Conservation (phyloP, 1,284 basidiomycete species). For the Moniliella sp. region DNA sequence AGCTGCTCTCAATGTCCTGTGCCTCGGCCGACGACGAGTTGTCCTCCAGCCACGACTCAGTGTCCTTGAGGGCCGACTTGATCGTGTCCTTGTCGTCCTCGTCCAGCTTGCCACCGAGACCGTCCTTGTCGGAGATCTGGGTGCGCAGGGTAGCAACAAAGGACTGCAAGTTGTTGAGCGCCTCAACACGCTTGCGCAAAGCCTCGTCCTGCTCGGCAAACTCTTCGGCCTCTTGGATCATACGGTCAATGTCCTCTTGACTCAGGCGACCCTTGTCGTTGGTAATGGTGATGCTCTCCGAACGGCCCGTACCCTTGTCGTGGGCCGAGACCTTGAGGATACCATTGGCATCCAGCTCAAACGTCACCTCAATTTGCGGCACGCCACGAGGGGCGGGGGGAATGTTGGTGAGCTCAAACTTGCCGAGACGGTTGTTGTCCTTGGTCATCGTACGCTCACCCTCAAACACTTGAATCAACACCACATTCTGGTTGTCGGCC, state of each 20-base stretch:
- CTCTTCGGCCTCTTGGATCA: slow-evolving; percentile 32
- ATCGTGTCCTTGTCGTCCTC: slow-evolving; percentile 31
- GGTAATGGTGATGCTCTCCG: slow-evolving; percentile 29
- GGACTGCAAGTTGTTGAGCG: slow-evolving; percentile 29
- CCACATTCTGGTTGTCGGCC: slow-evolving; percentile 33
- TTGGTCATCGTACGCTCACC: slow-evolving; percentile 84
- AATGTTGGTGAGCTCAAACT: slow-evolving; percentile 77
- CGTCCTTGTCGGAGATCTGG: slow-evolving; percentile 31
- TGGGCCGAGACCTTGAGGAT: slow-evolving; percentile 32
- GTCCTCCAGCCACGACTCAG: slow-evolving; percentile 31
- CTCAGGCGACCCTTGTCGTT: slow-evolving; percentile 32
- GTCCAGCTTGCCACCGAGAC: slow-evolving; percentile 32
- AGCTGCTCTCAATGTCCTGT: slow-evolving; percentile 33
- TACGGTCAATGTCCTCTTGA: slow-evolving; percentile 30
- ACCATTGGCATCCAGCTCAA: slow-evolving; percentile 33
- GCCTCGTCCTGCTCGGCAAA: slow-evolving; percentile 32
- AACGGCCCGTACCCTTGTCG: slow-evolving; percentile 32
- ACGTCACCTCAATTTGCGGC: slow-evolving; percentile 34
- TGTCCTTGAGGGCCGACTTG: slow-evolving; percentile 29
- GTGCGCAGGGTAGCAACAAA: slow-evolving; percentile 27
- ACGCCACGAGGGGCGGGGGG: slow-evolving; percentile 85
- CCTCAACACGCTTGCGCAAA: slow-evolving; percentile 28
- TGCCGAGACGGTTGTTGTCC: slow-evolving; percentile 92
- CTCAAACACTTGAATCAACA: slow-evolving; percentile 59
- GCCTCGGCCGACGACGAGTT: slow-evolving; percentile 26